Percentiles rank a stretch among this genome's conserved stretches.
phyloP scores from a whole-genome alignment of 1,284 basidiomycete species.

The Naganishia sp. region DNA sequence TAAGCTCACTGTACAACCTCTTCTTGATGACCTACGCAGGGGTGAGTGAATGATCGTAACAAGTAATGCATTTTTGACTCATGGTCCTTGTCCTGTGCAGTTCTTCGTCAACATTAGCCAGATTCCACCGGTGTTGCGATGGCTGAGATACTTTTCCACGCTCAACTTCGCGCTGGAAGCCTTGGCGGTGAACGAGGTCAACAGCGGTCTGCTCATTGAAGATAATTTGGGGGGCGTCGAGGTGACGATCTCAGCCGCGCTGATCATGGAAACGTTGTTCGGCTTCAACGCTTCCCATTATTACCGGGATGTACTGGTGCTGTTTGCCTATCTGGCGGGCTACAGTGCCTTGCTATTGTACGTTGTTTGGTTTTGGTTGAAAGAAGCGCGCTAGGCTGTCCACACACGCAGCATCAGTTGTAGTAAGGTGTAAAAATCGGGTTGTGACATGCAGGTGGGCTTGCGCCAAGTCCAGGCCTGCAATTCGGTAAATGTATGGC shows the following conservation, averaged over 20 bases:
- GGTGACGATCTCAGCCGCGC: constrained; percentile 69
- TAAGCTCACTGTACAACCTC: constrained; percentile 72
- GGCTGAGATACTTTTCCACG: constrained; percentile 69
- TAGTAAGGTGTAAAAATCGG: too few relatives aligned
- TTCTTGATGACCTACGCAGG: constrained; percentile 80
- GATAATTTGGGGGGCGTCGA: constrained; percentile 79
- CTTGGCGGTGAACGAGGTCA: constrained; percentile 82
- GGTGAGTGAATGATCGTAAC: constrained; percentile 46
- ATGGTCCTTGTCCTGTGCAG: constrained; percentile 35
- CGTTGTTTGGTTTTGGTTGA: constrained; percentile 45
- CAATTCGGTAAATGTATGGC: too few relatives aligned
- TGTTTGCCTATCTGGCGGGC: constrained; percentile 79
- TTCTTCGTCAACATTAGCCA: constrained; percentile 72
- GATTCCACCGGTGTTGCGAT: constrained; percentile 79
- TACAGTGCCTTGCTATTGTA: constrained; percentile 69
- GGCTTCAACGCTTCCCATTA: constrained; percentile 75
- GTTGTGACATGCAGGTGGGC: too few relatives aligned
- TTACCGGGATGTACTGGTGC: constrained; percentile 69
- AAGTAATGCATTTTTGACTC: neutral
- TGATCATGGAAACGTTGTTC: constrained; percentile 80
- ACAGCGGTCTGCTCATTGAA: constrained; percentile 75
- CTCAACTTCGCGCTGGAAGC: constrained; percentile 71
- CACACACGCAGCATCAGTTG: too few relatives aligned
- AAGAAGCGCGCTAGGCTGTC: constrained; percentile 25
- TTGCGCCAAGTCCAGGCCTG: too few relatives aligned